These are phyloP conservation scores for Penicillium nordicum DNA, from an alignment of 2,329 filamentous ascomycete genomes.

Conservation along the genomic window DNA sequence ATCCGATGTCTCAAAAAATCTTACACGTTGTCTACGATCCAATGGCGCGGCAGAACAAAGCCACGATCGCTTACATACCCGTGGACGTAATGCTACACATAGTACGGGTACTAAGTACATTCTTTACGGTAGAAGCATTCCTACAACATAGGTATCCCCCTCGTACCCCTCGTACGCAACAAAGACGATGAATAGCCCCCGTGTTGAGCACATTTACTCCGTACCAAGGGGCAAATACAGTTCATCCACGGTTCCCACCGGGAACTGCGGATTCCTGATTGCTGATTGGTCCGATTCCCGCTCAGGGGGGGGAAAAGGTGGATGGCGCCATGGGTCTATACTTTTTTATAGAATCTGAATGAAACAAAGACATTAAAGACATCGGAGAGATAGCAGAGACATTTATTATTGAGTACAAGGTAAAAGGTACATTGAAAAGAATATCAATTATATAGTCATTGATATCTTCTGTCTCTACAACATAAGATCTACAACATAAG, in stretches of 20 bases:
- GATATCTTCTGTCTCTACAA: too few relatives aligned
- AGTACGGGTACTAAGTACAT: background rate
- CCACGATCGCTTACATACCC: background rate
- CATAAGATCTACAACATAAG: too few relatives aligned
- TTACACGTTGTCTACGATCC: background rate
- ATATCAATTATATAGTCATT: too few relatives aligned
- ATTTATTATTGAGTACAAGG: background rate
- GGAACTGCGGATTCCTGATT: constrained; percentile 8
- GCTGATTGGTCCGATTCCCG: constrained; percentile 15
- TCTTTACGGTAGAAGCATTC: background rate
- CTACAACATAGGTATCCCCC: background rate
- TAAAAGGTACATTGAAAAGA: background rate
- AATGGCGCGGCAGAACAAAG: constrained; percentile 1
- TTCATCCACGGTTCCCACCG: constrained; percentile 12
- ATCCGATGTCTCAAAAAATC: constrained; percentile 17
- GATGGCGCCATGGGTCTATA: constrained; percentile 3
- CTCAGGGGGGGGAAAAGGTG: constrained; percentile 11
- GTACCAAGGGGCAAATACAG: constrained; percentile 1
- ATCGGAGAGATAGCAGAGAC: background rate
- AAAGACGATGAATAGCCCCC: background rate
- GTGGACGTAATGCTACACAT: background rate
- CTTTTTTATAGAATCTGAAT: constrained; percentile 1
- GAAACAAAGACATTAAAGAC: background rate
- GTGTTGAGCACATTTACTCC: background rate
- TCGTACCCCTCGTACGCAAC: background rate